Evolutionary conservation across 2,329 filamentous ascomycete species (phyloP).

Genomic region (Alternaria brassicae): DNA sequence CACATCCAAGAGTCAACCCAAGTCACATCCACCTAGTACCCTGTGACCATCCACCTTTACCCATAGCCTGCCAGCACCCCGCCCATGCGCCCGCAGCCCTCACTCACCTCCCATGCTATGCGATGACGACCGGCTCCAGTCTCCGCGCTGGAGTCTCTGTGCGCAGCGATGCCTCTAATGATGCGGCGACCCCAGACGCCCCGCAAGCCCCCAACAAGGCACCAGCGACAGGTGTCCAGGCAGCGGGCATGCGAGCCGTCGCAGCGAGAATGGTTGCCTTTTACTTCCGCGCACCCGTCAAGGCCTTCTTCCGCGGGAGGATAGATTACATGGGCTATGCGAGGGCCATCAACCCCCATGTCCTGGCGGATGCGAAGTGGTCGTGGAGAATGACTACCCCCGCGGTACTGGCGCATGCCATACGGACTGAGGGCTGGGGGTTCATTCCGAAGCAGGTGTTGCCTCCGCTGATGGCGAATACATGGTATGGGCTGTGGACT

Average conservation of each 20-base stretch:
- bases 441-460: constrained; percentile 79
- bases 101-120: constrained; percentile 37
- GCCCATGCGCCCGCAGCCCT: constrained; percentile 26
- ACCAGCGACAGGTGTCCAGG: constrained; percentile 76
- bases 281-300: constrained; percentile 89
- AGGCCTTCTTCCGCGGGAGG: constrained; percentile 88
- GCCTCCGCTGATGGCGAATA: constrained; percentile 76
- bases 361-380: constrained; percentile 59
- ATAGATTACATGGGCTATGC: constrained; percentile 81
- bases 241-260: constrained; percentile 81
- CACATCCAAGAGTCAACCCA: neutral
- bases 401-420: constrained; percentile 71
- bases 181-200: constrained; percentile 22
- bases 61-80: constrained; percentile 2
- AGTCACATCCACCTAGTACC: constrained; percentile 1
- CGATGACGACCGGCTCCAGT: constrained; percentile 49
- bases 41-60: constrained; percentile 18
- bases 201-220: constrained; percentile 58
- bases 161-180: constrained; percentile 23
- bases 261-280: constrained; percentile 86
- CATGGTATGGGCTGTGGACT: constrained; percentile 56
- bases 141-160: constrained; percentile 42
- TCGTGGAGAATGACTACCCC: constrained; percentile 72
- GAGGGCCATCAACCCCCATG: constrained; percentile 66
- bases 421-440: constrained; percentile 73